A percentile compares a stretch with the other conserved stretches of the same genome.
phyloP scores from a whole-genome alignment of 768 basidiomycete genomes.

The Phaffia australis region DNA sequence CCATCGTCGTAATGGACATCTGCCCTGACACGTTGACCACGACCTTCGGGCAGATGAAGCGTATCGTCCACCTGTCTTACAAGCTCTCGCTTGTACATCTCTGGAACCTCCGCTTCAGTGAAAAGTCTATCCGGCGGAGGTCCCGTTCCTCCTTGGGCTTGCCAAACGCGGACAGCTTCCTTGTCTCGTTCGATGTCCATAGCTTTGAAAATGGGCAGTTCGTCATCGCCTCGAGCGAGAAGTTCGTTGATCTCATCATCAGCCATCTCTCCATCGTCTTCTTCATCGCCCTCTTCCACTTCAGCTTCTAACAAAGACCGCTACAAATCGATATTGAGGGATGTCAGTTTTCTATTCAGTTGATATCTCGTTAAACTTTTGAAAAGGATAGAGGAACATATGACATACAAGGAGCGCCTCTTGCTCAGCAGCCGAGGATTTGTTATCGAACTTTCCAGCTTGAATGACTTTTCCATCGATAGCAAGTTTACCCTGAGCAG shows the following conservation, averaged over 20 bases:
- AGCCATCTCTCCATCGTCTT: conserved; percentile 64
- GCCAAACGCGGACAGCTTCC: conserved; percentile 56
- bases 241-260: conserved; percentile 91
- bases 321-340: conserved; percentile 39
- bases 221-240: conserved; percentile 73
- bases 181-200: conserved; percentile 74
- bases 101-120: conserved; percentile 77
- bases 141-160: conserved; percentile 57
- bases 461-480: conserved; percentile 99
- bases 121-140: conserved; percentile 68
- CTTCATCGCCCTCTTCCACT: conserved; percentile 39
- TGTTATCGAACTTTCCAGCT: conserved; percentile 97
- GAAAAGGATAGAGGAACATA: conserved; percentile 16
- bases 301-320: conserved; percentile 56
- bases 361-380: not conserved
- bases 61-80: conserved; percentile 36
- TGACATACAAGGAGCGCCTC: conserved; percentile 74
- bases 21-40: conserved; percentile 72
- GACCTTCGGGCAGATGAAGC: conserved; percentile 48
- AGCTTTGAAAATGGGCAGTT: conserved; percentile 60
- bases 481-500: conserved; percentile 89
- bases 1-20: conserved; percentile 89
- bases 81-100: conserved; percentile 51
- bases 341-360: too few relatives aligned
- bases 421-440: conserved; percentile 93